A percentile compares a stretch with the other conserved stretches of the same genome.
phyloP scores from a whole-genome alignment of 768 basidiomycete species.

The Mycena amicta region DNA sequence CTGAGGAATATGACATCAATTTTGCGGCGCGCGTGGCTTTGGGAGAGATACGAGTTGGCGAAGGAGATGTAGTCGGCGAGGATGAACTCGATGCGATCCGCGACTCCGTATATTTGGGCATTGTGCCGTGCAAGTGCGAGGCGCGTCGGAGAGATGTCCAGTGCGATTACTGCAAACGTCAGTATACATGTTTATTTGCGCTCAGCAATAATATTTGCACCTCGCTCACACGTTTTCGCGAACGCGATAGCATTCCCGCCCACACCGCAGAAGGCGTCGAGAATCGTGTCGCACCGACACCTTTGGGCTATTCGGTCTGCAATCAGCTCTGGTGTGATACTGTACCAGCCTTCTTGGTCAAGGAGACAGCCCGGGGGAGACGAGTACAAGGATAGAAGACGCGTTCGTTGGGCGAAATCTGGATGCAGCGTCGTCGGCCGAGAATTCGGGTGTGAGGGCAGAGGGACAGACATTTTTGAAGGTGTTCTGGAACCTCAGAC shows the following conservation, averaged over 20 bases:
- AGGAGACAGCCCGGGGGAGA: slow-evolving; percentile 74
- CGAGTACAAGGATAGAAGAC: slow-evolving; percentile 80
- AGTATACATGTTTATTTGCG: neutral
- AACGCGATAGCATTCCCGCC: slow-evolving; percentile 98
- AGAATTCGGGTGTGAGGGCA: slow-evolving; percentile 1
- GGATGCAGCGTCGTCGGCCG: slow-evolving; percentile 2
- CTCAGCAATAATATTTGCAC: slow-evolving; percentile 45
- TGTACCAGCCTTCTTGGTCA: slow-evolving; percentile 98
- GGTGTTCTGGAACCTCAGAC: slow-evolving; percentile 72
- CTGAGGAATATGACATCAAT: slow-evolving; percentile 93
- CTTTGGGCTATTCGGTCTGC: slow-evolving; percentile 92
- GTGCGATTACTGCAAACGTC: slow-evolving; percentile 74
- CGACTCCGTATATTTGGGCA: slow-evolving; percentile 91
- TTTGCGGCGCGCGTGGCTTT: slow-evolving; percentile 40
- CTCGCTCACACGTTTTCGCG: slow-evolving; percentile 92
- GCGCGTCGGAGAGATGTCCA: slow-evolving; percentile 85
- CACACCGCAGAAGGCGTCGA: slow-evolving; percentile 97
- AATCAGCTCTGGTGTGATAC: slow-evolving; percentile 92
- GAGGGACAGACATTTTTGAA: slow-evolving; percentile 85
- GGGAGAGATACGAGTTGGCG: slow-evolving; percentile 53
- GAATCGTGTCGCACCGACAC: slow-evolving; percentile 80
- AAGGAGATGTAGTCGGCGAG: slow-evolving; percentile 85
- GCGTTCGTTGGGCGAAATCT: slow-evolving; percentile 88
- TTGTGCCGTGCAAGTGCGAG: slow-evolving; percentile 92
- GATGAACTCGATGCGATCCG: slow-evolving; percentile 93